phyloP scores from a whole-genome alignment of 1,284 basidiomycete species.

The Sanguinoderma infundibulare region DNA sequence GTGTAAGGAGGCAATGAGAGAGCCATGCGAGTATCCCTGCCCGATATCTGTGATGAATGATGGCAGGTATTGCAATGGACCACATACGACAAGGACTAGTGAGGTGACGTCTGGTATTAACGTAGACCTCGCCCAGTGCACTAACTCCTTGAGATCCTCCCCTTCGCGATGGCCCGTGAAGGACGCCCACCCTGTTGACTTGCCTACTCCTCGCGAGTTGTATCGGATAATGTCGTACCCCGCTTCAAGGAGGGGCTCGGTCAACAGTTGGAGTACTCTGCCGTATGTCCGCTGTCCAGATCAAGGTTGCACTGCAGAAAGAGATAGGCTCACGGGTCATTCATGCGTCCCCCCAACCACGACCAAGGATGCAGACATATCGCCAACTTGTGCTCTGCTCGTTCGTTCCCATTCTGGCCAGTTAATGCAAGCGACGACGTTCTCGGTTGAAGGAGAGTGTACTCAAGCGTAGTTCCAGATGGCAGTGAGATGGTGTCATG shows the following conservation, averaged over 20 bases:
- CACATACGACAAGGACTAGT: slow-evolving; percentile 49
- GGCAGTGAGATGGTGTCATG: slow-evolving; percentile 9
- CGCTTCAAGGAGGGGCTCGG: slow-evolving; percentile 40
- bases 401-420: background rate
- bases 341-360: slow-evolving; percentile 74
- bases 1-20: slow-evolving; percentile 69
- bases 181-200: slow-evolving; percentile 70
- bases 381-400: slow-evolving; percentile 46
- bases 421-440: background rate
- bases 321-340: slow-evolving; percentile 64
- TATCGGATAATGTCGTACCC: slow-evolving; percentile 68
- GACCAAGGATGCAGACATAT: slow-evolving; percentile 81
- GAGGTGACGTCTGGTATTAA: slow-evolving; percentile 44
- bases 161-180: slow-evolving; percentile 72
- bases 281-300: background rate
- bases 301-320: background rate
- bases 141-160: slow-evolving; percentile 65
- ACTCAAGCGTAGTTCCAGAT: slow-evolving; percentile 19
- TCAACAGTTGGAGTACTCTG: slow-evolving; percentile 39
- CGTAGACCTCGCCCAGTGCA: slow-evolving; percentile 49
- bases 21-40: slow-evolving; percentile 84
- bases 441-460: slow-evolving; percentile 3
- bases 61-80: slow-evolving; percentile 28
- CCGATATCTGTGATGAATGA: background rate
- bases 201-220: slow-evolving; percentile 78